Evolutionary conservation across 495 filamentous ascomycete species (phyloP).

Genomic region (Astrocystis sublimbata): DNA sequence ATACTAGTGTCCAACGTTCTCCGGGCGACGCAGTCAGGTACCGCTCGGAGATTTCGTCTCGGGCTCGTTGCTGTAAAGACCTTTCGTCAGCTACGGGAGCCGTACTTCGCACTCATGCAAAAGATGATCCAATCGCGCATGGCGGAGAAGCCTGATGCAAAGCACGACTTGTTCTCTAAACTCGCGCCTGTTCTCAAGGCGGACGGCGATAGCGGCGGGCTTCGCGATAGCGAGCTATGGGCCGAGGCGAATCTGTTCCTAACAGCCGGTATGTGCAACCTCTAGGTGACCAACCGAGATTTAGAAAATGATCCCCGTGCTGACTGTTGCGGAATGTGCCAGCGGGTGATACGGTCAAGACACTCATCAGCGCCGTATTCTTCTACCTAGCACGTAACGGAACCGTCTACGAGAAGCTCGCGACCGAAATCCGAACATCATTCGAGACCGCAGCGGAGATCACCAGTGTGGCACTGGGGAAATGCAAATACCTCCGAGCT

Average conservation of each 20-base stretch:
- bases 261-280: conserved; percentile 9
- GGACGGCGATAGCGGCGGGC: neutral
- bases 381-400: conserved; percentile 35
- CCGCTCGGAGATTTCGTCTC: neutral
- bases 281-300: neutral
- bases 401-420: conserved; percentile 39
- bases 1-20: conserved; percentile 5
- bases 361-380: neutral
- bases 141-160: conserved; percentile 15
- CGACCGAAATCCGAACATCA: conserved; percentile 38
- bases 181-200: conserved; percentile 43
- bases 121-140: conserved; percentile 17
- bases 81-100: neutral
- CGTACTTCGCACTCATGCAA: neutral
- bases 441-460: conserved; percentile 43
- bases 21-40: conserved; percentile 36
- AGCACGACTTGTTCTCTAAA: conserved; percentile 26
- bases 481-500: conserved; percentile 44
- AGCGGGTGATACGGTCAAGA: conserved; percentile 12
- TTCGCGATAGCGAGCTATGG: conserved; percentile 19
- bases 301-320: too few species aligned
- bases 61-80: neutral
- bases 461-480: conserved; percentile 40
- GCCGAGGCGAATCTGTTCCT: conserved; percentile 21
- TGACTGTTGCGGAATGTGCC: neutral